Evolutionary conservation across 768 basidiomycete species (phyloP).

Genomic region (Tricholoma terreum): DNA sequence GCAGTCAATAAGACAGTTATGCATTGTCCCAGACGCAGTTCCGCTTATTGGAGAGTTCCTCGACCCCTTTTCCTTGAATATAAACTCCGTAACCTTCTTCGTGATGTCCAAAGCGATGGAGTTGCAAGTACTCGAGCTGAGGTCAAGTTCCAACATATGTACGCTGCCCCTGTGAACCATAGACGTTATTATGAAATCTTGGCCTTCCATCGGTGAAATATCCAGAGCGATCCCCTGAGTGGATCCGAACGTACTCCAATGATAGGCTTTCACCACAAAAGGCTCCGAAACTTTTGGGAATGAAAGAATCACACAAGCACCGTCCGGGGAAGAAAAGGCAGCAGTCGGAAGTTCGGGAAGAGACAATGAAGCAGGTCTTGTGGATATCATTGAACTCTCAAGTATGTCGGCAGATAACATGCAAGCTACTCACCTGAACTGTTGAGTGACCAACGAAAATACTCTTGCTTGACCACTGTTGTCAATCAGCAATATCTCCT

Average conservation of each 20-base stretch:
- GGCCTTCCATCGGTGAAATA: conserved; percentile 22
- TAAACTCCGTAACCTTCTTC: conserved; percentile 52
- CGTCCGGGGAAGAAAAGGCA: conserved; percentile 51
- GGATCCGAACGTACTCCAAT: conserved; percentile 57
- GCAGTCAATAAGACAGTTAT: conserved; percentile 55
- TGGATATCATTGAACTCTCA: not conserved
- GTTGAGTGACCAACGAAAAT: conserved; percentile 52
- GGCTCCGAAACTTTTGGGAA: conserved; percentile 14
- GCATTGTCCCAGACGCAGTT: conserved; percentile 21
- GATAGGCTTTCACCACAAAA: conserved; percentile 38
- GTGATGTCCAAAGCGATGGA: conserved; percentile 53
- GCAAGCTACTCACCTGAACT: conserved; percentile 43
- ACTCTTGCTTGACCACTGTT: conserved; percentile 40
- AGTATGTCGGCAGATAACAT: not conserved
- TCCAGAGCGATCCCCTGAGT: conserved; percentile 40
- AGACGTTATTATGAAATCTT: conserved; percentile 39
- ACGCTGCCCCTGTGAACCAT: conserved; percentile 38
- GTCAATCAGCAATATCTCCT: conserved; percentile 54
- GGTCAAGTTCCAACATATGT: conserved; percentile 42
- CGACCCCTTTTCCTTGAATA: conserved; percentile 44
- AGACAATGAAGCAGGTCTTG: conserved; percentile 44
- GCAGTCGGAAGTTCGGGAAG: conserved; percentile 31
- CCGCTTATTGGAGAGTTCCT: conserved; percentile 15
- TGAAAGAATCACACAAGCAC: conserved; percentile 45
- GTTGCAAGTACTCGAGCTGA: conserved; percentile 23